These are phyloP conservation scores for Phytophthora nicotianae DNA, from an alignment of 352 stramenopile species.

Conservation along the genomic window DNA sequence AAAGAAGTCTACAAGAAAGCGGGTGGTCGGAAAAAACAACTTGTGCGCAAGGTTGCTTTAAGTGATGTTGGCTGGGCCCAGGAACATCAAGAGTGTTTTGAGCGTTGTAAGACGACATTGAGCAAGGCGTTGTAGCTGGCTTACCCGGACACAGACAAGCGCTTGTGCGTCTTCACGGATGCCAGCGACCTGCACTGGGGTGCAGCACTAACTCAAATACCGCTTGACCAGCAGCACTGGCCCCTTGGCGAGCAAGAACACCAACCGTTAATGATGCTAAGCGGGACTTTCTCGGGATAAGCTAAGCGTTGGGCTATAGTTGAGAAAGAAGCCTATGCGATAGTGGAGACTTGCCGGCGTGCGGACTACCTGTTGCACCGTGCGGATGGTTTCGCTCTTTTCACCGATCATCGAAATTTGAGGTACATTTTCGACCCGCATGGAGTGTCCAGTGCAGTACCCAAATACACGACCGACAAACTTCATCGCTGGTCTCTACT, in stretches of 20 bases:
- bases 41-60: too few species aligned
- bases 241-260: constrained; percentile 11
- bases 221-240: not conserved
- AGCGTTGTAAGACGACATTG: constrained; percentile 2
- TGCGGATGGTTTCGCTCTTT: constrained; percentile 3
- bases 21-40: constrained; percentile 9
- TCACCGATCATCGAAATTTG: constrained; percentile 2
- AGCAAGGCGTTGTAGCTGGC: constrained; percentile 1
- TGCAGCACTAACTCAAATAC: constrained; percentile 6
- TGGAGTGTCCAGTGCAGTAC: not conserved
- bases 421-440: constrained; percentile 6
- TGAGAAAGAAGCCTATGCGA: constrained; percentile 15
- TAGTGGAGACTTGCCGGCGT: constrained; percentile 6
- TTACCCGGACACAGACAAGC: constrained; percentile 1
- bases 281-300: constrained; percentile 8
- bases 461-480: constrained; percentile 9
- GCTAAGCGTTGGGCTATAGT: constrained; percentile 11
- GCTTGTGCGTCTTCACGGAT: constrained; percentile 3
- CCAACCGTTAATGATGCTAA: constrained; percentile 12
- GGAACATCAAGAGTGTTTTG: too few species aligned
- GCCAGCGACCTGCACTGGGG: constrained; percentile 7
- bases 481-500: constrained; percentile 5
- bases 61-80: too few species aligned
- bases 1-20: constrained; percentile 10
- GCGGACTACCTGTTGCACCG: too few species aligned